phyloP scores from a whole-genome alignment of 257 asterid genomes.

The Solanum lycopersicoides region DNA sequence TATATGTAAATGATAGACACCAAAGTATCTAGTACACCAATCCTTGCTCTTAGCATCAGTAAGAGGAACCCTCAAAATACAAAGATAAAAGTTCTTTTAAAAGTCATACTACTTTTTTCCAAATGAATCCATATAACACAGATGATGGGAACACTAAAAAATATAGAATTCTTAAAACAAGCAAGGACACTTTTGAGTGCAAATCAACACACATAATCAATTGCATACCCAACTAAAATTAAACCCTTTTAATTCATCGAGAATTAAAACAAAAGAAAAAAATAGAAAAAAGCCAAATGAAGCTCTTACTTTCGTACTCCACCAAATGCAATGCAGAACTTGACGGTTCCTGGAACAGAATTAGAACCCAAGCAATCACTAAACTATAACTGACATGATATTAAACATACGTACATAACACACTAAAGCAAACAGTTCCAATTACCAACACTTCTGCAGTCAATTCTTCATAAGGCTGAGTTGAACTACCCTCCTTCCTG shows the following conservation, averaged over 20 bases:
- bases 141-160: background rate
- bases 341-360: constrained; percentile 35
- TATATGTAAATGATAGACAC: background rate
- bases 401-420: background rate
- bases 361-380: background rate
- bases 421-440: background rate
- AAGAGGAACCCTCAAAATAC: background rate
- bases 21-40: background rate
- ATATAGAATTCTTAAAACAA: background rate
- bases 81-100: background rate
- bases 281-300: background rate
- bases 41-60: background rate
- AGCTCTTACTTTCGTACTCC: constrained; percentile 62
- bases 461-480: constrained; percentile 45
- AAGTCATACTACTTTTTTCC: background rate
- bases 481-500: constrained; percentile 61
- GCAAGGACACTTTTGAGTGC: background rate
- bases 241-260: background rate
- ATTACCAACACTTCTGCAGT: constrained; percentile 60
- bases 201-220: background rate
- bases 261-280: background rate
- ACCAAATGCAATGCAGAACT: constrained; percentile 44
- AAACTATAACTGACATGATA: background rate
- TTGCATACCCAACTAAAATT: background rate
- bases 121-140: background rate